Conservation (phyloP, 306 rosid species). For the Mimosa pudica region DNA sequence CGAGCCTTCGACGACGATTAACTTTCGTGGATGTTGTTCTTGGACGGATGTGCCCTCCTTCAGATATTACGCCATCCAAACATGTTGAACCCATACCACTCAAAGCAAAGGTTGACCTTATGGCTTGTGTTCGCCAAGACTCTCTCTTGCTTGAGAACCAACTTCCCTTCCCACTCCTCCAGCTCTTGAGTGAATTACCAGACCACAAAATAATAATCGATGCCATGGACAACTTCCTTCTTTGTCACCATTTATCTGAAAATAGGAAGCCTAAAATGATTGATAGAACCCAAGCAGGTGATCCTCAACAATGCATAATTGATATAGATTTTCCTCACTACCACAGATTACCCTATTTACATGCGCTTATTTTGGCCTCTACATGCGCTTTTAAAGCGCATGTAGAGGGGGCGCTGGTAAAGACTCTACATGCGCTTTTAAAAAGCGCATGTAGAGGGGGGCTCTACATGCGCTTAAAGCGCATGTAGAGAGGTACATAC, state of each 20-base stretch:
- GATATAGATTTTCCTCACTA: too few species aligned
- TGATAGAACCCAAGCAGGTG: background rate
- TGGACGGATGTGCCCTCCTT: slow-evolving; percentile 4
- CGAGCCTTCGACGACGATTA: background rate
- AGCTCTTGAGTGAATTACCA: background rate
- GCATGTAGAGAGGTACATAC: too few species aligned
- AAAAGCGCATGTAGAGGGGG: too few species aligned
- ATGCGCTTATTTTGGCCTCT: too few species aligned
- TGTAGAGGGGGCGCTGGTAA: too few species aligned
- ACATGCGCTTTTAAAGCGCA: too few species aligned
- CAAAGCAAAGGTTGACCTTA: background rate
- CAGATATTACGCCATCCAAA: background rate
- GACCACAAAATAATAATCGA: rapidly evolving
- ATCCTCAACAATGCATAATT: background rate
- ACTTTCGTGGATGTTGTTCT: background rate
- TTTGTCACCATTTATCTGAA: background rate
- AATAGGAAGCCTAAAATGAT: background rate
- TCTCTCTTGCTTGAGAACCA: background rate
- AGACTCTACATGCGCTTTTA: too few species aligned
- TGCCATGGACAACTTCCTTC: background rate
- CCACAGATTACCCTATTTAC: too few species aligned
- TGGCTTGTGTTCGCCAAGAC: background rate
- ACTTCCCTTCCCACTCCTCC: background rate
- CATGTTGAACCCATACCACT: background rate
- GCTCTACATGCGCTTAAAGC: too few species aligned